These are phyloP conservation scores for Calonectria montana DNA, from an alignment of 2,329 filamentous ascomycete species.

Conservation along the genomic window DNA sequence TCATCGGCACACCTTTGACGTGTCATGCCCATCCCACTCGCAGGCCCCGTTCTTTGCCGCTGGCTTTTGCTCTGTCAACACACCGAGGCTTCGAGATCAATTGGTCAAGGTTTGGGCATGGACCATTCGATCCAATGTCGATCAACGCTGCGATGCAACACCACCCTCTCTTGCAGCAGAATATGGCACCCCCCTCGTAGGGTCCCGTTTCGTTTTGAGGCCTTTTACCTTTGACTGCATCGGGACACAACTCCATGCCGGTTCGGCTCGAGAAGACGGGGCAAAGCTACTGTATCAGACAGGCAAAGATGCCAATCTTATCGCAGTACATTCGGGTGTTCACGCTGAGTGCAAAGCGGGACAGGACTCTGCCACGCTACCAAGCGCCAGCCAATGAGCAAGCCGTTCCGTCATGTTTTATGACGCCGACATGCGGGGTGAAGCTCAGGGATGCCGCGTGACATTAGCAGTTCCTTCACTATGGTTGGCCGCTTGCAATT, in stretches of 20 bases:
- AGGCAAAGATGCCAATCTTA: slow-evolving; percentile 19
- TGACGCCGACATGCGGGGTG: slow-evolving; percentile 37
- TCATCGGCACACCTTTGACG: slow-evolving; percentile 23
- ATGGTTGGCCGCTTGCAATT: slow-evolving; percentile 27
- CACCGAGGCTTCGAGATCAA: neutral
- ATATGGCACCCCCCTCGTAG: neutral
- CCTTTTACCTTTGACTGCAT: slow-evolving; percentile 3
- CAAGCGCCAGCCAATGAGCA: slow-evolving; percentile 31
- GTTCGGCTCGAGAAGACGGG: slow-evolving; percentile 27
- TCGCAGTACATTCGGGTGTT: slow-evolving; percentile 24
- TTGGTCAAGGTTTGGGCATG: neutral
- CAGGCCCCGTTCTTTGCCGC: slow-evolving; percentile 34
- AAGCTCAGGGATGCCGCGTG: slow-evolving; percentile 30
- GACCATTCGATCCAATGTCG: slow-evolving; percentile 16
- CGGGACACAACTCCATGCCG: slow-evolving; percentile 21
- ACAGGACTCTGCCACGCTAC: slow-evolving; percentile 24
- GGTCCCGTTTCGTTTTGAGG: slow-evolving; percentile 6
- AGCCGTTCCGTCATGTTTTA: slow-evolving; percentile 16
- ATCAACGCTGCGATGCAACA: slow-evolving; percentile 28
- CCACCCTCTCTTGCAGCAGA: slow-evolving; percentile 3
- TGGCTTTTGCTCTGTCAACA: slow-evolving; percentile 11
- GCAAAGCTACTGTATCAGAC: slow-evolving; percentile 20
- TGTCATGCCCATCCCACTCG: slow-evolving; percentile 27
- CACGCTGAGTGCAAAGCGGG: slow-evolving; percentile 18
- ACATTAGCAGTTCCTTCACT: slow-evolving; percentile 20